Conservation (phyloP, 2,329 filamentous ascomycete genomes). For the Microsporum ferrugineum region DNA sequence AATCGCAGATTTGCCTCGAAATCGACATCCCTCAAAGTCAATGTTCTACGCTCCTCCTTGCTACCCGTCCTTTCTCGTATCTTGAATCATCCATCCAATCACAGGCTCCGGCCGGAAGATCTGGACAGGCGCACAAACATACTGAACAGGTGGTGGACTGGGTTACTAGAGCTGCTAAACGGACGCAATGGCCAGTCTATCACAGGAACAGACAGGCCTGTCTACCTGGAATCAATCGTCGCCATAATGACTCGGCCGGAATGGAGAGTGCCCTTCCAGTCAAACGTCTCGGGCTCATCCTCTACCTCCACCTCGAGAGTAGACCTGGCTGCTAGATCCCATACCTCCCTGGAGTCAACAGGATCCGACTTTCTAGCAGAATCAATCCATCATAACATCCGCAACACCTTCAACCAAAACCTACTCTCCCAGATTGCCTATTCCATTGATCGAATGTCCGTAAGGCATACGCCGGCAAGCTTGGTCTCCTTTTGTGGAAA, state of each 20-base stretch:
- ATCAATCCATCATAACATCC: constrained; percentile 77
- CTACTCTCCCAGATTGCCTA: constrained; percentile 72
- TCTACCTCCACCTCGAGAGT: constrained; percentile 29
- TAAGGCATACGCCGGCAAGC: constrained; percentile 58
- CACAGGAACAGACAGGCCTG: constrained; percentile 70
- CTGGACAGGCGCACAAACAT: constrained; percentile 68
- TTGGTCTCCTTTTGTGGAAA: constrained; percentile 80
- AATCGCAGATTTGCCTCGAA: constrained; percentile 55
- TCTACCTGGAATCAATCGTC: constrained; percentile 65
- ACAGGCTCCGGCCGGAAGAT: constrained; percentile 59
- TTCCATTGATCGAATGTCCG: constrained; percentile 79
- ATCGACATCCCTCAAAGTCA: constrained; percentile 60
- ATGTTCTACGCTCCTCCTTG: constrained; percentile 58
- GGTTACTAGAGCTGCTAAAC: constrained; percentile 68
- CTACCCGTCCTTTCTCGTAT: constrained; percentile 68
- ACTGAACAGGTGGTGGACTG: constrained; percentile 83
- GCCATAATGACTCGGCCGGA: constrained; percentile 80
- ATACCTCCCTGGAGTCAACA: constrained; percentile 49
- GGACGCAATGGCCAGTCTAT: constrained; percentile 64
- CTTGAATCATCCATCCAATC: constrained; percentile 55
- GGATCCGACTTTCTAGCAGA: constrained; percentile 58
- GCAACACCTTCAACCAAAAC: constrained; percentile 75
- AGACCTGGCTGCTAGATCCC: constrained; percentile 36
- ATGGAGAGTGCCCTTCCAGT: constrained; percentile 65
- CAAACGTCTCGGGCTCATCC: constrained; percentile 35